These are phyloP conservation scores for Mucuna pruriens DNA, from an alignment of 306 rosid species.

Conservation along the genomic window DNA sequence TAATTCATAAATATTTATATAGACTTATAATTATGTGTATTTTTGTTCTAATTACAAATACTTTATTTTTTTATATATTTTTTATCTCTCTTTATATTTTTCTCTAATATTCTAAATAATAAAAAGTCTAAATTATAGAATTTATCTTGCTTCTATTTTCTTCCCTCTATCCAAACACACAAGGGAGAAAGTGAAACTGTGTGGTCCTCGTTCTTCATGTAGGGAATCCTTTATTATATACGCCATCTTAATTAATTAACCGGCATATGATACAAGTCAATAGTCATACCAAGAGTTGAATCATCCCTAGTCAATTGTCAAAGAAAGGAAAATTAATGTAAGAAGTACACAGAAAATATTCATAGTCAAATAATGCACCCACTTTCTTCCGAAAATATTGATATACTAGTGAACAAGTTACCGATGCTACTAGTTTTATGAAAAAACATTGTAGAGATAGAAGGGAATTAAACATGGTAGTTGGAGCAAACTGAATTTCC, in stretches of 20 bases:
- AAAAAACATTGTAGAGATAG: too few species aligned
- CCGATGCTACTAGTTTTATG: neutral
- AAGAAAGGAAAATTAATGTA: neutral
- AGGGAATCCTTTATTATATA: neutral
- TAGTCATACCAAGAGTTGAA: neutral
- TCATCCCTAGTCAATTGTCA: neutral
- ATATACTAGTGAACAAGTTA: neutral
- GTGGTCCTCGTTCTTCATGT: neutral
- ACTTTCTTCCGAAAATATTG: neutral
- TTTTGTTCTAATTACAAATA: neutral
- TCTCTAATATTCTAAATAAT: neutral
- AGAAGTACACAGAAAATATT: neutral
- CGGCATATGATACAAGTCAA: neutral
- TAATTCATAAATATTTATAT: too few species aligned
- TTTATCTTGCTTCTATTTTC: neutral
- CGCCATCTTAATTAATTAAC: neutral
- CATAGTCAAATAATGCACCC: neutral
- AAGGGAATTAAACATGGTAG: neutral
- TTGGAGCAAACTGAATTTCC: neutral
- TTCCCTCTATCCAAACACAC: too few species aligned
- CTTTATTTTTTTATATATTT: neutral
- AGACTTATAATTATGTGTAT: too few species aligned
- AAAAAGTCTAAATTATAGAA: neutral
- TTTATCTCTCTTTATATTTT: neutral
- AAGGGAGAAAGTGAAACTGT: neutral